phyloP scores from a whole-genome alignment of 2,329 filamentous ascomycete species.

The Verticillium zaregamsianum region DNA sequence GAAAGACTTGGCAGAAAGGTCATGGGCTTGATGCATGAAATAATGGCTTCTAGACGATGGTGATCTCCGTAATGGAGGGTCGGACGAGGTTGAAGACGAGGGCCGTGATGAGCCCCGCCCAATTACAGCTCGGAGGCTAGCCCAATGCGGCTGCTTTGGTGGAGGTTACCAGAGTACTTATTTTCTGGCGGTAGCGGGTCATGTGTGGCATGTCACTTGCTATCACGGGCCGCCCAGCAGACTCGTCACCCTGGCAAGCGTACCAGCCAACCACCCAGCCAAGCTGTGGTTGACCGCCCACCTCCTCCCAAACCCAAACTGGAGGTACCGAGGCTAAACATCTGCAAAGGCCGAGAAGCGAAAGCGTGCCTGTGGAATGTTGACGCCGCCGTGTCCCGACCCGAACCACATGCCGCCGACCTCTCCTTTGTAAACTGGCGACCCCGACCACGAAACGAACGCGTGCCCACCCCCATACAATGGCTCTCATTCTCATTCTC shows the following conservation, averaged over 20 bases:
- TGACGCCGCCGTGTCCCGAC: not conserved
- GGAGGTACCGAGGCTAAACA: slow-evolving; percentile 14
- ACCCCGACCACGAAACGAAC: slow-evolving; percentile 12
- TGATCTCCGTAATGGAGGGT: not conserved
- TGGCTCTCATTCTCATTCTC: slow-evolving; percentile 12
- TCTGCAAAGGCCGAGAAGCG: slow-evolving; percentile 11
- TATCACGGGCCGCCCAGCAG: not conserved
- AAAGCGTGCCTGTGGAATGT: slow-evolving; percentile 6
- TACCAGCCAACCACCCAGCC: slow-evolving; percentile 2
- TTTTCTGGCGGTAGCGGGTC: not conserved
- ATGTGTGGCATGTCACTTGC: not conserved
- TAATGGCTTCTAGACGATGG: not conserved
- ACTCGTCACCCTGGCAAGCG: not conserved
- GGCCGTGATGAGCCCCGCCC: not conserved
- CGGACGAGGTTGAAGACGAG: not conserved
- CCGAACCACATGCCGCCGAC: slow-evolving; percentile 12
- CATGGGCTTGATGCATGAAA: not conserved
- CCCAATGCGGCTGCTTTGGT: not conserved
- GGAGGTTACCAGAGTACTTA: not conserved
- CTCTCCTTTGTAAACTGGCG: slow-evolving; percentile 3
- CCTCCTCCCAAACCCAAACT: not conserved
- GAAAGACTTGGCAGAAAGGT: not conserved
- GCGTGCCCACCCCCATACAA: slow-evolving; percentile 9
- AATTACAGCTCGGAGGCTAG: not conserved
- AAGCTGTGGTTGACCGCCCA: slow-evolving; percentile 4